Percentiles rank a stretch among this genome's conserved stretches.
Conservation (phyloP, 495 filamentous ascomycete genomes). For the Rhypophila decipiens region DNA sequence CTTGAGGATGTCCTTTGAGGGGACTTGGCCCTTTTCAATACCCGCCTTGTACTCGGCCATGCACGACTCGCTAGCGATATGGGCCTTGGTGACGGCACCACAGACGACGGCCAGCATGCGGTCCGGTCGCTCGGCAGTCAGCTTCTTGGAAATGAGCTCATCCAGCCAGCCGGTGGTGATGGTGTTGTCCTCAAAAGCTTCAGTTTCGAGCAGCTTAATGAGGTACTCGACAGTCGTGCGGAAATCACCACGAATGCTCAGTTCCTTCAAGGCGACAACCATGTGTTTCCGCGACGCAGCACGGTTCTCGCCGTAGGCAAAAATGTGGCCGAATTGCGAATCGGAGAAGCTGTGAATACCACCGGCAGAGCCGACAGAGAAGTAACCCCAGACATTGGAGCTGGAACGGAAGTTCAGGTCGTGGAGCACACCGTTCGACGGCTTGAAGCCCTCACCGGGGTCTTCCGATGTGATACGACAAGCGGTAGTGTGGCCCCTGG, state of each 20-base stretch:
- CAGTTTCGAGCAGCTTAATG: slow-evolving; percentile 97
- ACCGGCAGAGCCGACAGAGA: slow-evolving; percentile 93
- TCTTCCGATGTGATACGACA: slow-evolving; percentile 99
- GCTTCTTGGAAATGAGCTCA: slow-evolving; percentile 94
- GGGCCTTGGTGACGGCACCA: slow-evolving; percentile 91
- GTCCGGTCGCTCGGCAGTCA: slow-evolving; percentile 94
- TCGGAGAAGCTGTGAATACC: slow-evolving; percentile 99
- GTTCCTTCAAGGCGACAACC: slow-evolving; percentile 96
- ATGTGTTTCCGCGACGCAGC: slow-evolving; percentile 97
- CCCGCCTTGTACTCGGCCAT: slow-evolving; percentile 79
- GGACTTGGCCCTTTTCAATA: slow-evolving; percentile 96
- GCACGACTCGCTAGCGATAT: slow-evolving; percentile 82
- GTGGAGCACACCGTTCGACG: slow-evolving; percentile 97
- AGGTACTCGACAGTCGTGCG: slow-evolving; percentile 97
- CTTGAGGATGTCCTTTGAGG: slow-evolving; percentile 91
- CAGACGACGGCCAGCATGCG: slow-evolving; percentile 84
- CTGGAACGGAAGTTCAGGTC: slow-evolving; percentile 98
- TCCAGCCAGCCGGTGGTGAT: slow-evolving; percentile 99
- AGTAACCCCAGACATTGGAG: slow-evolving; percentile 99
- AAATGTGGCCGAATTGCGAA: slow-evolving; percentile 98
- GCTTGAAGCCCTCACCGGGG: slow-evolving; percentile 98
- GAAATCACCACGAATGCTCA: slow-evolving; percentile 99
- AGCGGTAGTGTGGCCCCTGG: slow-evolving; percentile 94
- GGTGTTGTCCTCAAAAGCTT: slow-evolving; percentile 97
- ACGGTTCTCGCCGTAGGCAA: slow-evolving; percentile 96